These are phyloP conservation scores for Epichloe sylvatica DNA, from an alignment of 2,329 filamentous ascomycete species.

Conservation along the genomic window DNA sequence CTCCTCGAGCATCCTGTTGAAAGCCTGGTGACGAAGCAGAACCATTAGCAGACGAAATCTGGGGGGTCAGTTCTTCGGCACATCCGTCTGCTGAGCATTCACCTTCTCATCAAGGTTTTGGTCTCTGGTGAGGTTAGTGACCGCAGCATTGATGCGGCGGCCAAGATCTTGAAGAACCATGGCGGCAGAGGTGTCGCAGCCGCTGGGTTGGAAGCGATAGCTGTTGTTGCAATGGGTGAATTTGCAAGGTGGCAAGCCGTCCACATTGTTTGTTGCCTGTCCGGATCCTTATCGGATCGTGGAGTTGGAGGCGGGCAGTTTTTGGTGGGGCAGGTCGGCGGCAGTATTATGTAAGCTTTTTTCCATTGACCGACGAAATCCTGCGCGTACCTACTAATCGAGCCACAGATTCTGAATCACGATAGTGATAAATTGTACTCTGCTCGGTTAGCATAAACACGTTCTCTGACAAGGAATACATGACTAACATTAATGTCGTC, in stretches of 20 bases:
- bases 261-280: neutral
- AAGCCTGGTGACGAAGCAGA: conserved; percentile 44
- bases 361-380: neutral
- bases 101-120: conserved; percentile 95
- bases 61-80: neutral
- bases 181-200: conserved; percentile 8
- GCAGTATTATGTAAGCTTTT: neutral
- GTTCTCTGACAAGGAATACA: too few relatives aligned
- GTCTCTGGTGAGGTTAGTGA: conserved; percentile 82
- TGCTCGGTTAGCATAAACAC: too few relatives aligned
- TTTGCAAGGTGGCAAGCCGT: conserved; percentile 5
- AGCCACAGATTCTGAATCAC: neutral
- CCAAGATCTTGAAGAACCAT: conserved; percentile 99
- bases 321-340: neutral
- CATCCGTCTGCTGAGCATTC: conserved; percentile 8
- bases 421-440: too few relatives aligned
- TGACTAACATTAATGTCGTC: too few relatives aligned
- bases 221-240: too few relatives aligned
- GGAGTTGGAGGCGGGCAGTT: neutral
- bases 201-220: conserved; percentile 6
- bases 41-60: neutral
- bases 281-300: neutral
- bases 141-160: conserved; percentile 93
- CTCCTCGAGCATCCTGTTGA: conserved; percentile 96
- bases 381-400: neutral